Evolutionary conservation across 139 green algal species (phyloP), one percentile per base, ranked within the genome.

Genomic region (Micractinium sp.): DNA sequence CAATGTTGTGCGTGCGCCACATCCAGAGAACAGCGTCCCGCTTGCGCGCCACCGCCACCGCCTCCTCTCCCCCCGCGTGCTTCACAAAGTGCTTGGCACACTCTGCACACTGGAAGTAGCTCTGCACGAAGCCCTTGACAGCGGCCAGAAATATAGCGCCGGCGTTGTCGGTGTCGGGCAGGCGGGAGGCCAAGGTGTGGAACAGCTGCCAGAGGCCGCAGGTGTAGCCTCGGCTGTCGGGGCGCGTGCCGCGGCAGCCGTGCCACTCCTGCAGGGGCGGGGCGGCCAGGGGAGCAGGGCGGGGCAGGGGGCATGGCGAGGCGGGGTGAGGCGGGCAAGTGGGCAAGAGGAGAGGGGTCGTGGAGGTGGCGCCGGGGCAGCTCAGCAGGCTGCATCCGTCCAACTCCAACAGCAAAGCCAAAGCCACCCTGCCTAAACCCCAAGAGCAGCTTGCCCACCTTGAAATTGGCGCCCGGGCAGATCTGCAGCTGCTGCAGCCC

Each of bases 181-280:
- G 67, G 20, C 90, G 82, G 14, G 81, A 88, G 27, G 94, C 91
- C 56, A 95, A 84, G 13, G 92, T 92, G 90, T 98, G 96, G 3
- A 98, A 84, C 84, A 97, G 85, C 82, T 94, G 69, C 96, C 96
- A 98, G 75, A 98, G 82, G 7, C 90, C 96, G 75, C 96, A 98
- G 0, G 94, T 97, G 92, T 95, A 97, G 47, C 96, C 96, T 1
- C 96, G 87, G 14, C 33, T 91, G 22, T 91, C 87, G 12, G 90
- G 79, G 56, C 61, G 87, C 33, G 88, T 93, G 73, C 94, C 94
- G 0, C 67, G 85, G 91, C 95, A 97, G 27, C 80, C 80, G 22
- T 71, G 60, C 92, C 93, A 96, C 14, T 89, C 78, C 71, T 81
- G 78, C 23, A 29, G 35, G 1, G 27, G 33, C 14, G n/a, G 33